Evolutionary conservation across 257 asterid genomes (phyloP), one percentile per base, ranked within the genome.

Genomic region (Euphrasia confusa): DNA sequence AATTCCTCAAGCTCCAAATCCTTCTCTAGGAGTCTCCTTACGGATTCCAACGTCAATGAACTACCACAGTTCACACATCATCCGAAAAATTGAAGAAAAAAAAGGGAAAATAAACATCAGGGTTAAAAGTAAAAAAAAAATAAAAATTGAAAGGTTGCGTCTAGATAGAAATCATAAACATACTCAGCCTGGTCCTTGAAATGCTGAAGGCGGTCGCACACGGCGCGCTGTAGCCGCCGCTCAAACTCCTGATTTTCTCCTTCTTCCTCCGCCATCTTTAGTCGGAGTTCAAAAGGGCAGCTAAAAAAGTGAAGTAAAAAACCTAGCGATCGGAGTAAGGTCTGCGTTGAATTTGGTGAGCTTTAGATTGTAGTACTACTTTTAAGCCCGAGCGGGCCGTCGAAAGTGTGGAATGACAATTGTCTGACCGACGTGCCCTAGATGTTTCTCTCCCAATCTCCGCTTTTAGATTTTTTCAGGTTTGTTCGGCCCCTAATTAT

Each of bases 1-100:
- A 72, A 55, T 58, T 74, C 70, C 66, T 86, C 84, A 60, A 86
- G 80, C 28, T 85, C 90, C 80, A 92, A 66, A 69, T 92, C 98
- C 77, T 86, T 76, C 81, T 92, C 98, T 60, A 92, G 49, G 48
- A 92, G 71, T 71, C 98, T 83, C 72, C 98, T 77, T 12, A 86
- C 95, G 11, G 79, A 77, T 72, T 60, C 96, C 81, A 84, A 55
- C 30, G 90, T 86, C 68, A 89, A 59, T 58, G 87, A 72, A 62
- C 98, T 88, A 88, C 27, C 76, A 60, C 0, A 21, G 39, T 65
- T 13, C 17, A 63, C 6, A 54, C 54, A 64, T 33, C 44, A 45
- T 32, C 50, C 44, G 64, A 17, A 70, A 12, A 18, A 8, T 30
- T 7, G n/a, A 44, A 54, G 21, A 10, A 52, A 54, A 42, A 24